Evolutionary conservation across 495 filamentous ascomycete species (phyloP), one percentile per base, ranked within the genome.

Genomic region (Tuber calosporum): DNA sequence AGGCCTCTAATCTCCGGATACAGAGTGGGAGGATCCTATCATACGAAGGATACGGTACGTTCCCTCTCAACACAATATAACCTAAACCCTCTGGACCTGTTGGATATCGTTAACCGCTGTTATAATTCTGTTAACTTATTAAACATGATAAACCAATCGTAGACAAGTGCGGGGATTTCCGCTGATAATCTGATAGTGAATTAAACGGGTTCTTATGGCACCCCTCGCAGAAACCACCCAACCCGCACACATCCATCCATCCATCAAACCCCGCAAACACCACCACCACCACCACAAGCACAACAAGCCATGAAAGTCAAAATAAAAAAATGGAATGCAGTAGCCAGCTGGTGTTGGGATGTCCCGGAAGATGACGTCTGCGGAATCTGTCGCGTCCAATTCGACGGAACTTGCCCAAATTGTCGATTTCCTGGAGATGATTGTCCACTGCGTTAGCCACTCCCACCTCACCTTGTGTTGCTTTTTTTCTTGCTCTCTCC

Each of bases 371-470:
- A 98, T 84, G 95, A 99, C 79, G 93, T 98, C 73, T 99, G 95
- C 79, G 95, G 95, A 73, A 99, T 99, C 84, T 99, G 95, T 85
- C 94, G 94, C 81, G 92, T 96, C 39, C 93, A 97, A 81, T 99
- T 97, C 82, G 95, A 99, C 81, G 93, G 93, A 37, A 97, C 95
- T 17, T 99, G 95, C 84, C 93, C 94, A 36, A 94, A 93, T 70
- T 99, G 95, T 89, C 96, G 96, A 87, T 97, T 92, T 82, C 95
- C 95, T 26, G 95, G 95, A 37, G 95, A 99, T 80, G 94, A 97
- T 79, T 99, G 95, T 84, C 89, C 91, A 37, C 85, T 99, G 68
- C 83, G 95, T 97, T 85, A 38, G 67, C 72, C 42, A 37, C 36
- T 68, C 69, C 36, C 19, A 22, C n/a, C n/a, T n/a, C 39, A n/a